Conservation (phyloP, 805 yeast species). For the Pichia nanzhaoensis region DNA sequence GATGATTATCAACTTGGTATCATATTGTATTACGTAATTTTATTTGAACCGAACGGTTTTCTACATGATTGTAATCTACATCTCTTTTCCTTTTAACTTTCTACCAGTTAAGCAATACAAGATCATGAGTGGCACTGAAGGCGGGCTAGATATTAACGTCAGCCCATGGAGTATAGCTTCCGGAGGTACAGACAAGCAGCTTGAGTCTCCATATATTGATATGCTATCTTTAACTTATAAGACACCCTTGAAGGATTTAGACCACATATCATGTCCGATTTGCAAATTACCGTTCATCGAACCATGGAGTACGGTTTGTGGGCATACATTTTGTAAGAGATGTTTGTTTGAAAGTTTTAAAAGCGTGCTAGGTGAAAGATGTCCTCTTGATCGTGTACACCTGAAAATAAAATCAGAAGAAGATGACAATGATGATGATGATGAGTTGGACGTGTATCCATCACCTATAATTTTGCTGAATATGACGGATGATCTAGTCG, state of each 20-base stretch:
- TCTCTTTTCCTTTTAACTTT: not conserved
- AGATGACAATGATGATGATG: slow-evolving; percentile 10
- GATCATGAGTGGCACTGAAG: not conserved
- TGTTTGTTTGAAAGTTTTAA: slow-evolving; percentile 45
- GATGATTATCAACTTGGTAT: too few species aligned
- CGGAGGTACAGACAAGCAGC: not conserved
- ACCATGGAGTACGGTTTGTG: slow-evolving; percentile 59
- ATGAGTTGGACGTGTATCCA: slow-evolving; percentile 33
- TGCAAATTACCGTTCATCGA: slow-evolving; percentile 57
- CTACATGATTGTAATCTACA: too few species aligned
- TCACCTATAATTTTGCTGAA: slow-evolving; percentile 56
- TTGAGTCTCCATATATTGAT: slow-evolving; percentile 16
- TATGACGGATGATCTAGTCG: slow-evolving; percentile 54
- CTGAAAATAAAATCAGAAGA: slow-evolving; percentile 20
- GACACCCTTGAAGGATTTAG: slow-evolving; percentile 15
- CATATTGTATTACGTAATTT: too few species aligned
- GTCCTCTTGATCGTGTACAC: slow-evolving; percentile 58
- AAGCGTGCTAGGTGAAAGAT: slow-evolving; percentile 32
- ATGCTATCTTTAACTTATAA: slow-evolving; percentile 22
- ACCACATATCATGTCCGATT: slow-evolving; percentile 48
- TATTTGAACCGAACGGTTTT: too few species aligned
- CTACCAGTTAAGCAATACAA: too few species aligned
- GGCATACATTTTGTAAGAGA: slow-evolving; percentile 58
- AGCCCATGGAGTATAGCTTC: not conserved
- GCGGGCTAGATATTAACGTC: not conserved